Evolutionary conservation across 208 protist species (phyloP).

Genomic region (Leishmania mexicana): DNA sequence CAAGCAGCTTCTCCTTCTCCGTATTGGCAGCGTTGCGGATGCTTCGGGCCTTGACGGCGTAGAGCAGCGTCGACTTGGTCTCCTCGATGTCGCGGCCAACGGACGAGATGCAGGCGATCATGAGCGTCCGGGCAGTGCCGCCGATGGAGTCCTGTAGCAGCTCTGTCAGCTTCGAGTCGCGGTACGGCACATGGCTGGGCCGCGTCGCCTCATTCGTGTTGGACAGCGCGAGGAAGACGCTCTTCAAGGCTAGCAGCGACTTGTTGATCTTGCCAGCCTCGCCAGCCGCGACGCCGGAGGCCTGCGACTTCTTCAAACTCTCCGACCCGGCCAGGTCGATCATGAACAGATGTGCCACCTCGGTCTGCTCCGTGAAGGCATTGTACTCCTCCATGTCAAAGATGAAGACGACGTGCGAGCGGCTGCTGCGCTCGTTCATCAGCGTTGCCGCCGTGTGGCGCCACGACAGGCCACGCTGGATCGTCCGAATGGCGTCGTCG

Average conservation of each 20-base stretch:
- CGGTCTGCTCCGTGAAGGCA: conserved; percentile 84
- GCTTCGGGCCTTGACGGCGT: conserved; percentile 94
- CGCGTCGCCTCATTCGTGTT: conserved; percentile 83
- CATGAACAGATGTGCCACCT: conserved; percentile 95
- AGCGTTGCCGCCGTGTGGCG: conserved; percentile 92
- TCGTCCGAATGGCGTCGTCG: conserved; percentile 75
- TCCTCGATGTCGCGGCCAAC: conserved; percentile 96
- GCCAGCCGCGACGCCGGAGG: conserved; percentile 75
- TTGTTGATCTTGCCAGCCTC: conserved; percentile 95
- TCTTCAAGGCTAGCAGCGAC: conserved; percentile 93
- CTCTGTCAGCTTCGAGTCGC: conserved; percentile 95
- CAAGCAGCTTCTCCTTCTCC: conserved; percentile 79
- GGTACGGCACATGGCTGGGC: conserved; percentile 92
- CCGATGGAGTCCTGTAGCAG: conserved; percentile 95
- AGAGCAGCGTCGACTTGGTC: conserved; percentile 96
- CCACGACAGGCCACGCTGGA: conserved; percentile 67
- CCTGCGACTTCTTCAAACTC: conserved; percentile 93
- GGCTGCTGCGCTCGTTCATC: conserved; percentile 96
- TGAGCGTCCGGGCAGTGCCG: conserved; percentile 91
- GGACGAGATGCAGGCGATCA: conserved; percentile 96
- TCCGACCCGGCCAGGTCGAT: conserved; percentile 97
- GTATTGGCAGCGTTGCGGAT: conserved; percentile 94
- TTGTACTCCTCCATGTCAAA: conserved; percentile 90
- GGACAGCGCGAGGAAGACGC: conserved; percentile 90
- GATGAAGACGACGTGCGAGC: conserved; percentile 97